Evolutionary conservation across 2,329 filamentous ascomycete genomes (phyloP).

Genomic region (Alternaria atra): DNA sequence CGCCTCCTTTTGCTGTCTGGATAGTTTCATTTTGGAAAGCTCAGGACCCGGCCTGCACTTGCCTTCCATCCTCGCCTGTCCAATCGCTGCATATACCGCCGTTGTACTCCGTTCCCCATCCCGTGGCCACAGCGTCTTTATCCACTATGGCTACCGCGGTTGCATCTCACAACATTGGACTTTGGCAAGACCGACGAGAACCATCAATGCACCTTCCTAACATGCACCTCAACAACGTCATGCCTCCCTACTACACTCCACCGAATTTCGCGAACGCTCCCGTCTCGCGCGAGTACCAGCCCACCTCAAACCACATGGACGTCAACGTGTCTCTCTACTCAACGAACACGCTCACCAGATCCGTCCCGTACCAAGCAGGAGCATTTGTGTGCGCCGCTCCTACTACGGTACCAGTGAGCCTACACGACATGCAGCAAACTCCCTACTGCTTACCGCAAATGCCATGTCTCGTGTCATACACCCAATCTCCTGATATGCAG

Average conservation of each 20-base stretch:
- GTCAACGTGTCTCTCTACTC: constrained; percentile 49
- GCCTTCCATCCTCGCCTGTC: constrained; percentile 27
- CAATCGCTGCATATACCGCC: constrained; percentile 23
- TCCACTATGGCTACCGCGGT: constrained; percentile 50
- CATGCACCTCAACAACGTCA: constrained; percentile 43
- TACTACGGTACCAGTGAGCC: constrained; percentile 41
- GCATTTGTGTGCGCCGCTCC: constrained; percentile 45
- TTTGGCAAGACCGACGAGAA: constrained; percentile 49
- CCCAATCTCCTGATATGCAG: constrained; percentile 33
- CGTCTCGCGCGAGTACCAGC: constrained; percentile 43
- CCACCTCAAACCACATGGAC: constrained; percentile 45
- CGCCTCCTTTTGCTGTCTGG: constrained; percentile 29
- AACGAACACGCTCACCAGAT: constrained; percentile 36
- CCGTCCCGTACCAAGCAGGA: constrained; percentile 49
- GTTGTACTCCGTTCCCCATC: constrained; percentile 31
- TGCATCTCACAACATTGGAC: constrained; percentile 45
- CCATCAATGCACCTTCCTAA: constrained; percentile 40
- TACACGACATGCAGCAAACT: constrained; percentile 48
- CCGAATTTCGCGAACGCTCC: constrained; percentile 35
- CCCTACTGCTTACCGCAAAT: constrained; percentile 40
- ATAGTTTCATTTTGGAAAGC: constrained; percentile 32
- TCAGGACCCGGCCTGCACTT: constrained; percentile 37
- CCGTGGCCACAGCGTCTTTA: constrained; percentile 29
- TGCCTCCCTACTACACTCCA: constrained; percentile 43
- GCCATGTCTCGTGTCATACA: constrained; percentile 39